Evolutionary conservation across 2,329 filamentous ascomycete species (phyloP).

Genomic region (Fusarium sp.): DNA sequence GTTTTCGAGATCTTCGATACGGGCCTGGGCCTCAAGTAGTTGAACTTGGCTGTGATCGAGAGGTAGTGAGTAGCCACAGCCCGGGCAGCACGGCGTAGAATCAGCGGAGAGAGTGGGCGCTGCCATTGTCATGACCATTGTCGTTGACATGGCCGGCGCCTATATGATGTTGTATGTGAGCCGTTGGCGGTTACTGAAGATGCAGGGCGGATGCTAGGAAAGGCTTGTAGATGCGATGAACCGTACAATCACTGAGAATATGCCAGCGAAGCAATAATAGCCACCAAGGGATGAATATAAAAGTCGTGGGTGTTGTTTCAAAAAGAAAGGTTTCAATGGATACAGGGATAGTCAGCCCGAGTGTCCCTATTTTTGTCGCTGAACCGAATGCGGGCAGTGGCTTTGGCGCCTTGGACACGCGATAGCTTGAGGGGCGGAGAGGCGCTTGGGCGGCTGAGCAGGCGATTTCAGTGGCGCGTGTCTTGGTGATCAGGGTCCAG

Average conservation of each 20-base stretch:
- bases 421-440: constrained; percentile 15
- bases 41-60: constrained; percentile 52
- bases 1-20: constrained; percentile 75
- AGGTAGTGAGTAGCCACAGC: constrained; percentile 59
- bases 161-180: constrained; percentile 9
- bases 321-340: constrained; percentile 19
- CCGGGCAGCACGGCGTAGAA: constrained; percentile 57
- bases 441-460: constrained; percentile 37
- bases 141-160: constrained; percentile 39
- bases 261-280: neutral
- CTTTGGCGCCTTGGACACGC: constrained; percentile 24
- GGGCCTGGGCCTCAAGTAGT: constrained; percentile 65
- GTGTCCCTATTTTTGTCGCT: constrained; percentile 38
- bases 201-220: neutral
- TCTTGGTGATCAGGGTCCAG: constrained; percentile 29
- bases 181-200: neutral
- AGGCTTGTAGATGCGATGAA: neutral
- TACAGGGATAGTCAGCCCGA: constrained; percentile 21
- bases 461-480: constrained; percentile 31
- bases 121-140: constrained; percentile 52
- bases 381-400: constrained; percentile 34
- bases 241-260: neutral
- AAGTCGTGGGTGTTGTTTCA: constrained; percentile 20
- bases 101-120: constrained; percentile 39
- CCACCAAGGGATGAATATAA: constrained; percentile 14